phyloP scores from a whole-genome alignment of 2,329 filamentous ascomycete species.

The Paramyrothecium sp. region DNA sequence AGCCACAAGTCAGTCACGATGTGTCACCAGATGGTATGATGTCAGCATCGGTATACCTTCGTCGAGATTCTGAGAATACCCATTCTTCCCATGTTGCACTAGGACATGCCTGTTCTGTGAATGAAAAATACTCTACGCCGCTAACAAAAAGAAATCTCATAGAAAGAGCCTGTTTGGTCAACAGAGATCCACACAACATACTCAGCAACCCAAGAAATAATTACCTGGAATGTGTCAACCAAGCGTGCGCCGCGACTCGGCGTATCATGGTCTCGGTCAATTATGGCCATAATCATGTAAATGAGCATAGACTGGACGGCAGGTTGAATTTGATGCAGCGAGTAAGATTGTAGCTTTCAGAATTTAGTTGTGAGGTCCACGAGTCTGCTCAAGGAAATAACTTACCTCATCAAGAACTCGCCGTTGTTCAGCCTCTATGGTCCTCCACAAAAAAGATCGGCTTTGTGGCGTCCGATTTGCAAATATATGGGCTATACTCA shows the following conservation, averaged over 20 bases:
- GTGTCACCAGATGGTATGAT: neutral
- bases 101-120: constrained; percentile 10
- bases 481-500: constrained; percentile 23
- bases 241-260: constrained; percentile 5
- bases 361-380: neutral
- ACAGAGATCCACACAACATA: fast-evolving
- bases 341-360: constrained; percentile 1
- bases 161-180: constrained; percentile 9
- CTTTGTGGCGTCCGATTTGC: constrained; percentile 17
- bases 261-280: constrained; percentile 10
- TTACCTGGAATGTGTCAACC: constrained; percentile 16
- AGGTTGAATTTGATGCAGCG: constrained; percentile 12
- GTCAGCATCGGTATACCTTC: constrained; percentile 11
- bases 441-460: constrained; percentile 22
- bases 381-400: no score
- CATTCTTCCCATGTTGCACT: constrained; percentile 25
- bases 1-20: neutral
- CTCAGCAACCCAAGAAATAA: neutral
- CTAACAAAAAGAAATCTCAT: constrained; percentile 7
- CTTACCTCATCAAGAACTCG: constrained; percentile 16
- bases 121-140: constrained; percentile 6
- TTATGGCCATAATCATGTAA: constrained; percentile 28
- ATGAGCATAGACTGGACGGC: constrained; percentile 21
- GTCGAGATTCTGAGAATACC: constrained; percentile 27
- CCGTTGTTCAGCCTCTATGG: constrained; percentile 18